Percentiles rank a stretch among this genome's conserved stretches.
Evolutionary conservation across 352 stramenopile species (phyloP).

Genomic region (Globisporangium megalacanthum): DNA sequence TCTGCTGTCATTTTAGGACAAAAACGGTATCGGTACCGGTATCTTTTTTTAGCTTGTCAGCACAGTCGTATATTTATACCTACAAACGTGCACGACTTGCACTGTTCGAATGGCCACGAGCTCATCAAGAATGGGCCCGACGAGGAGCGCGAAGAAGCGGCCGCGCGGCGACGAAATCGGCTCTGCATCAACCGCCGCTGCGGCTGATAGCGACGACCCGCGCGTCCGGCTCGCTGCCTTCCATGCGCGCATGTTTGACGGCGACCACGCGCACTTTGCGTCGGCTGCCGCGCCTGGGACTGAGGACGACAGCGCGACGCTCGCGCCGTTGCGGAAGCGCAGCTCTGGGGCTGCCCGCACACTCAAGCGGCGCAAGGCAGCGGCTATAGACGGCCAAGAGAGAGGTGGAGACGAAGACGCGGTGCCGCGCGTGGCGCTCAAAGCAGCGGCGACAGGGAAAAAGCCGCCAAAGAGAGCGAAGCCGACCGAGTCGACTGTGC

Average conservation of each 20-base stretch:
- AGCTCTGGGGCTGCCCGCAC: slow-evolving; percentile 26
- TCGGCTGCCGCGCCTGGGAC: background rate
- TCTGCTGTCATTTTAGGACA: no score
- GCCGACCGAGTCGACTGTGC: background rate
- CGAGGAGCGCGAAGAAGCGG: slow-evolving; percentile 20
- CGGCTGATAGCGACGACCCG: slow-evolving; percentile 17
- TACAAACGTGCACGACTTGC: no score
- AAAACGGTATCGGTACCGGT: no score
- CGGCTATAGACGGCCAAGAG: background rate
- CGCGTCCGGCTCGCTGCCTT: slow-evolving; percentile 43
- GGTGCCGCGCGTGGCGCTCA: slow-evolving; percentile 32
- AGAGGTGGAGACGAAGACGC: slow-evolving; percentile 19
- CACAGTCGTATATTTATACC: no score
- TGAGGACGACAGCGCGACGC: slow-evolving; percentile 21
- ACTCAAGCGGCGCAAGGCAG: slow-evolving; percentile 20
- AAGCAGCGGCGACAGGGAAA: slow-evolving; percentile 20
- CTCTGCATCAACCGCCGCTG: slow-evolving; percentile 10
- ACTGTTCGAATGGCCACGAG: background rate
- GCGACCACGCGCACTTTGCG: slow-evolving; percentile 16
- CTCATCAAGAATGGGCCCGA: background rate
- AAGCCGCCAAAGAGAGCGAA: slow-evolving; percentile 11
- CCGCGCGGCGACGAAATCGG: slow-evolving; percentile 27
- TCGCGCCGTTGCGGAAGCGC: slow-evolving; percentile 25
- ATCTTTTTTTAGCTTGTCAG: no score
- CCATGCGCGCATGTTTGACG: slow-evolving; percentile 52